Percentiles rank a stretch among this genome's conserved stretches.
Evolutionary conservation across 2,329 filamentous ascomycete species (phyloP).

Genomic region (Lasiodiplodia sp.): DNA sequence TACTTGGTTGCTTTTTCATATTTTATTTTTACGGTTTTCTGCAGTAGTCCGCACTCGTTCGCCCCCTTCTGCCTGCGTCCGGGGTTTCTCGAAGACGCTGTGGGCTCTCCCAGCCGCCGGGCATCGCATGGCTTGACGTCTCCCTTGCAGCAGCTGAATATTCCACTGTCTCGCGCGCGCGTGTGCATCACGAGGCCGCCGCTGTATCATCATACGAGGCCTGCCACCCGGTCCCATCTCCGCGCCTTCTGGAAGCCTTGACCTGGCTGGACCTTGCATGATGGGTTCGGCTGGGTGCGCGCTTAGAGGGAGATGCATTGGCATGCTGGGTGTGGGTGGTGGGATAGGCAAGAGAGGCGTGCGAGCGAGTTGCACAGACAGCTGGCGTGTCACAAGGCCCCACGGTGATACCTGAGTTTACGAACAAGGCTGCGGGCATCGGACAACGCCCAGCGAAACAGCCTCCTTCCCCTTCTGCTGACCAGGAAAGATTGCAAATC

Average conservation of each 20-base stretch:
- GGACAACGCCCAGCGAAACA: slow-evolving; percentile 10
- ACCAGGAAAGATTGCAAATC: slow-evolving; percentile 1
- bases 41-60: not conserved
- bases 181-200: not conserved
- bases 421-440: slow-evolving; percentile 10
- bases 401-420: slow-evolving; percentile 21
- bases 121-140: not conserved
- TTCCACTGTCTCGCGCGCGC: slow-evolving; percentile 14
- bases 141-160: slow-evolving; percentile 28
- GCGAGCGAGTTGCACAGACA: slow-evolving; percentile 13
- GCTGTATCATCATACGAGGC: slow-evolving; percentile 4
- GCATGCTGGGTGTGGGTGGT: slow-evolving; percentile 14
- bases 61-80: not conserved
- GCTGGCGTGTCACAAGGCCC: slow-evolving; percentile 27
- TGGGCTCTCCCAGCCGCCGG: slow-evolving; percentile 14
- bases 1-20: not conserved
- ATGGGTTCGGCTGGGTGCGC: not conserved
- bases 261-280: slow-evolving; percentile 11
- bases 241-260: slow-evolving; percentile 16
- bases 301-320: not conserved
- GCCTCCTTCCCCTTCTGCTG: slow-evolving; percentile 6
- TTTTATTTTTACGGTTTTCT: not conserved
- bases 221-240: not conserved
- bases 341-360: not conserved
- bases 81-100: slow-evolving; percentile 12